Evolutionary conservation across 208 protist genomes (phyloP).

Genomic region (Leishmania gerbilli): DNA sequence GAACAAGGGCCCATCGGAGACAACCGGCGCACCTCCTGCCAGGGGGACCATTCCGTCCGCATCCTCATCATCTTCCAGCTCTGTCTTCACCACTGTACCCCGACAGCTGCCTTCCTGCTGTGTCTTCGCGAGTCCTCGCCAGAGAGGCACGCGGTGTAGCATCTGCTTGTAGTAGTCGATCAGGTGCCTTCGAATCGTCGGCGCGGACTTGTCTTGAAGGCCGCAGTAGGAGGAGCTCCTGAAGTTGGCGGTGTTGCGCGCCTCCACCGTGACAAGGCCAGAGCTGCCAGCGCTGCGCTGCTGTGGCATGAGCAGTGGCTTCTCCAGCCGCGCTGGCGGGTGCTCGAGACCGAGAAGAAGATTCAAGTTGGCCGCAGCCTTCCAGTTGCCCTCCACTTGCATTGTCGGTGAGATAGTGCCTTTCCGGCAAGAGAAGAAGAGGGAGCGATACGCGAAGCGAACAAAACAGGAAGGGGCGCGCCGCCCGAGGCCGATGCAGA

Average conservation of each 20-base stretch:
- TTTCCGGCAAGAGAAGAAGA: not conserved
- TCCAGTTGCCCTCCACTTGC: conserved; percentile 56
- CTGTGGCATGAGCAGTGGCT: conserved; percentile 22
- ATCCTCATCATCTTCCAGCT: conserved; percentile 18
- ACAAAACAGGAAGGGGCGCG: conserved; percentile 4
- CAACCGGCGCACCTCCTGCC: not conserved
- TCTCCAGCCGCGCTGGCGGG: conserved; percentile 51
- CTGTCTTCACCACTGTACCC: conserved; percentile 18
- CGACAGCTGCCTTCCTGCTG: not conserved
- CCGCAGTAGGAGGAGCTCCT: conserved; percentile 72
- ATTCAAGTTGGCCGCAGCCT: conserved; percentile 58
- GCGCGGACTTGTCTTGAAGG: conserved; percentile 47
- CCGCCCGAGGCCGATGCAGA: not conserved
- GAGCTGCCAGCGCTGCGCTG: conserved; percentile 10
- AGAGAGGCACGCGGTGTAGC: conserved; percentile 60
- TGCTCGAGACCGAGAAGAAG: conserved; percentile 61
- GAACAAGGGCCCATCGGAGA: conserved; percentile 16
- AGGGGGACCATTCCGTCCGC: not conserved
- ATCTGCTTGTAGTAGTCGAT: conserved; percentile 74
- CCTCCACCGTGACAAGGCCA: conserved; percentile 36
- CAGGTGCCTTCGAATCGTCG: conserved; percentile 27
- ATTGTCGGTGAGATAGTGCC: not conserved
- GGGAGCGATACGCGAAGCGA: not conserved
- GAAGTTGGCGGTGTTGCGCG: conserved; percentile 73
- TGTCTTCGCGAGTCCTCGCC: conserved; percentile 20